Evolutionary conservation across 1,284 basidiomycete species (phyloP).

Genomic region (Microbotryum saponariae): DNA sequence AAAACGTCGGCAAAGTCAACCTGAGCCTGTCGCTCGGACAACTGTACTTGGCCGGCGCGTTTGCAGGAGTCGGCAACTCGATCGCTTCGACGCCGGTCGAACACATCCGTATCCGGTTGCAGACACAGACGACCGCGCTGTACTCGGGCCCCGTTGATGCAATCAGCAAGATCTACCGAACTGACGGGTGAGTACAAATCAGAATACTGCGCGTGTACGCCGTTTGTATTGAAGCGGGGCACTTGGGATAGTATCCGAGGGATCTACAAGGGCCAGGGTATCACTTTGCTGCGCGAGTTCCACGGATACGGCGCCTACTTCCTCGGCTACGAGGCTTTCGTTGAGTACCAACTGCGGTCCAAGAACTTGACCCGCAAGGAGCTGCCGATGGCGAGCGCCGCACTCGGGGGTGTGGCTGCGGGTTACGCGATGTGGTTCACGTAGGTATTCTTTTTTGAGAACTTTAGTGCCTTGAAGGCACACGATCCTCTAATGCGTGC

Average conservation of each 20-base stretch:
- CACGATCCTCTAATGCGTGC: conserved; percentile 7
- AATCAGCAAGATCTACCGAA: conserved; percentile 65
- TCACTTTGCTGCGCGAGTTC: conserved; percentile 63
- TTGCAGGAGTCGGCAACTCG: conserved; percentile 82
- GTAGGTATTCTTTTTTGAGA: conserved; percentile 9
- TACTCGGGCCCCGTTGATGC: conserved; percentile 83
- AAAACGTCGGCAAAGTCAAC: conserved; percentile 55
- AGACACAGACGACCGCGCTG: conserved; percentile 60
- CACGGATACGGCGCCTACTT: conserved; percentile 58
- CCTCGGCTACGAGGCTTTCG: conserved; percentile 82
- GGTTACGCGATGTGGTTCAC: conserved; percentile 63
- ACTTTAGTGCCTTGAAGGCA: conserved; percentile 19
- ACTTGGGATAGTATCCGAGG: conserved; percentile 50
- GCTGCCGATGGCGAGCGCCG: conserved; percentile 64
- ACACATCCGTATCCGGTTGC: conserved; percentile 91
- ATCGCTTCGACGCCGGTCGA: conserved; percentile 93
- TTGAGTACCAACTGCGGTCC: conserved; percentile 69
- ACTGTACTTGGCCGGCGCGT: conserved; percentile 67
- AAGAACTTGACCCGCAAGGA: conserved; percentile 56
- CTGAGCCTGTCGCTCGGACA: conserved; percentile 57
- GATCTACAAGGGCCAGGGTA: conserved; percentile 85
- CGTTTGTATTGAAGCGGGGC: no score
- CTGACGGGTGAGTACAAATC: conserved; percentile 48
- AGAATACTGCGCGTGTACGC: no score
- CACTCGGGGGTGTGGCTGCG: conserved; percentile 76